Evolutionary conservation across 1,139 yeast genomes (phyloP), one percentile per base, ranked within the genome.

Genomic region (Blastobotrys arbuscula): DNA sequence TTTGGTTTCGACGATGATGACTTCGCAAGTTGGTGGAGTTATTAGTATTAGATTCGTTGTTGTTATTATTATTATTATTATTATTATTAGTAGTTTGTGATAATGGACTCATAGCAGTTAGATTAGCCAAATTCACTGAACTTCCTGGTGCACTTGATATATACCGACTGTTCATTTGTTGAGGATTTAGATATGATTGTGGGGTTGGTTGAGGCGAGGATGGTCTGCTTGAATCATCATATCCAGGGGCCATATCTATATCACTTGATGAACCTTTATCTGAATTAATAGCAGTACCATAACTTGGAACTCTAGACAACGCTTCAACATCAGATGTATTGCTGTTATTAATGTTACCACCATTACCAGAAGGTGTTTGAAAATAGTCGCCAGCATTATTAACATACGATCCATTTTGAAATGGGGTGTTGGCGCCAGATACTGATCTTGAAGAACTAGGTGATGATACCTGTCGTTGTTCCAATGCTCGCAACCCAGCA

Each of bases 271-370:
- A 15, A 15, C 55, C 47, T 16, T 55, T 61, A 40, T 52, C 55
- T 45, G 58, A 64, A 40, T 55, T 56, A 28, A 69, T 45, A 2
- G 97, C 97, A 41, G 87, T 82, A 9, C 76, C 76, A 65, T 90
- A 90, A 0, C 95, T 80, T 0, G 97, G 97, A 2, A 89, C 95
- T 50, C 79, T 70, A 15, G 83, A 79, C 55, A 89, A 62, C 2
- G 70, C 66, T 6, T 67, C 66, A 3, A 75, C 58, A 52, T 77
- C 75, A 68, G 78, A 5, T 13, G 7, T 33, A 33, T 33, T 8
- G 37, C 9, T 18, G 13, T 18, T 20, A 35, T 35, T 35, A 20
- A 3, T 18, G 18, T 18, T 28, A 24, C n/a, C 15, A n/a, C 16
- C 12, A 15, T 6, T 18, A 18, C 35, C n/a, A 20, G 18, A 13